Base-by-base conservation (phyloP, 2,329 filamentous ascomycete genomes). In the Fusarium azukiicola region DNA sequence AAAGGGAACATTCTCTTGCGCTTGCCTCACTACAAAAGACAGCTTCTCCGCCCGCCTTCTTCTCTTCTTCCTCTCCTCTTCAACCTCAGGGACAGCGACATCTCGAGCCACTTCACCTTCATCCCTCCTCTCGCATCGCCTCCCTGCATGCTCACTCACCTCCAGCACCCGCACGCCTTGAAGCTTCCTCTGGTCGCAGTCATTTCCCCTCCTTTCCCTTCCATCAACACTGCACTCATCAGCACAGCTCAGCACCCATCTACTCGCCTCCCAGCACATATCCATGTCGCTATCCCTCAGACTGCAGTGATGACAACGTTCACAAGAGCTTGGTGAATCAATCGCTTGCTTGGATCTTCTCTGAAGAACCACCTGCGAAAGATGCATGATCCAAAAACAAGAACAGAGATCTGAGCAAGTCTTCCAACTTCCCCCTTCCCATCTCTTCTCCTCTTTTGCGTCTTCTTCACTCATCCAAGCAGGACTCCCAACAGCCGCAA, bases 361-460 rank as follows among this genome's bases (percentile, higher is more conserved):
- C 21, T 42, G 16, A 61, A n/a, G 74, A 73, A 77, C 69, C 81
- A 64, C 63, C 58, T n/a, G 61, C 54, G 49, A 38, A 67, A 52
- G 63, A 75, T 79, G 75, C 49, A 73, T 83, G 83, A 82, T 54
- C 81, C 78, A 74, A 63, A 72, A 38, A 75, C 71, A 87, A 90
- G 90, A 91, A 90, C 90, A 89, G 90, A 91, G 79, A 91, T 91
- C 90, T 87, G 90, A 91, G 89, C 89, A 87, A 81, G 74, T 69
- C 75, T 75, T 71, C 54, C 52, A 54, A 27, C 16, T 74, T 56
- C 63, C 50, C 68, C 32, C 38, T 27, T 72, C 42, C 61, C 12
- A 47, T 56, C 56, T 50, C 27, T 50, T 69, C 61, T 69, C 32
- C 38, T 67, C 19, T 54, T 73, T 42, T 11, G 11, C 21, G 21